A percentile compares a stretch with the other conserved stretches of the same genome.
phyloP scores from a whole-genome alignment of 371 early-diverging fungal genomes.

The Mortierella sp. region DNA sequence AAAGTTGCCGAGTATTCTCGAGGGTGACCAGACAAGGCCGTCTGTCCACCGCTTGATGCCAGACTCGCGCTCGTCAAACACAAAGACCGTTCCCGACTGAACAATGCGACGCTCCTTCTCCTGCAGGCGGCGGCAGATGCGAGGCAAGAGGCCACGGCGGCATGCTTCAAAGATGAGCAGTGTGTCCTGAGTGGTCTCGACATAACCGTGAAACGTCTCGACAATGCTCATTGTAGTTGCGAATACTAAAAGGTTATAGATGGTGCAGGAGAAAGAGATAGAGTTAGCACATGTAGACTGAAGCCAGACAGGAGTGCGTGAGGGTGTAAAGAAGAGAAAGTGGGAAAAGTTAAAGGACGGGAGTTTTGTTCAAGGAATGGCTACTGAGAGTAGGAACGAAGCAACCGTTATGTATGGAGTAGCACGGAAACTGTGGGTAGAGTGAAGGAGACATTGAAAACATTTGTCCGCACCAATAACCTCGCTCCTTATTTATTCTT shows the following conservation, averaged over 20 bases:
- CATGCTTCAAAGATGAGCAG: conserved; percentile 85
- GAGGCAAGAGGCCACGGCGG: conserved; percentile 71
- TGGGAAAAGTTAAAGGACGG: neutral
- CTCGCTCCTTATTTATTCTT: neutral
- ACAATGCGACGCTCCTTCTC: conserved; percentile 80
- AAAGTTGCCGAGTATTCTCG: conserved; percentile 84
- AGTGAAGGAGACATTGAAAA: too few relatives aligned
- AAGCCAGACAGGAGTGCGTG: neutral
- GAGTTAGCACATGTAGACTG: neutral
- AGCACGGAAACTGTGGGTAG: neutral
- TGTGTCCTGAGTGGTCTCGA: conserved; percentile 82
- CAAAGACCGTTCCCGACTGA: conserved; percentile 80
- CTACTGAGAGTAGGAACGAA: neutral
- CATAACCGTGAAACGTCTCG: conserved; percentile 78
- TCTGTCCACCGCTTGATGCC: conserved; percentile 94
- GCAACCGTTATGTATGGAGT: neutral
- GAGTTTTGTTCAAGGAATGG: neutral
- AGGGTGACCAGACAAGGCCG: conserved; percentile 88
- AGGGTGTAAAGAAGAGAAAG: neutral
- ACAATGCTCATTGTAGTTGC: conserved; percentile 60
- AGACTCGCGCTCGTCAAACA: conserved; percentile 85
- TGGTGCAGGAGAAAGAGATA: neutral
- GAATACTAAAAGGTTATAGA: conserved; percentile 1
- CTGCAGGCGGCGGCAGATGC: conserved; percentile 77
- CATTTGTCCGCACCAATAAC: too few relatives aligned